Base-by-base conservation (phyloP, 176 grass and related monocot species). In the Saccharum officinarum region DNA sequence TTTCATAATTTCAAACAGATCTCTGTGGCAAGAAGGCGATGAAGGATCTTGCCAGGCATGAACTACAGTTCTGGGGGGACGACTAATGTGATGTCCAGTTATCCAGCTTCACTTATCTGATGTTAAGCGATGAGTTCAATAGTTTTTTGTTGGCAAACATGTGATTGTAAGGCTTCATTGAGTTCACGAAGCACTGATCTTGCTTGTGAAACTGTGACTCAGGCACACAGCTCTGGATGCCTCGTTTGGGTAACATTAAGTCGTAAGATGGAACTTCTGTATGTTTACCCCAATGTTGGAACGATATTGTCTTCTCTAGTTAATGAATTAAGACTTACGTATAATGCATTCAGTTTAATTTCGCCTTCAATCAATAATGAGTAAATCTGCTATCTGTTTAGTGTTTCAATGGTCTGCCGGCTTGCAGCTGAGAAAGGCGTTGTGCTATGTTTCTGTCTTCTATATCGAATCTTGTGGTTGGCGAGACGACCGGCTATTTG, bases 1-100 rank as follows among this genome's bases (percentile, higher is more conserved):
- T n/a, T n/a, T n/a, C n/a, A n/a, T n/a, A n/a, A n/a, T n/a, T n/a
- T 55, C 52, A 55, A 84, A 67, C 61, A 84, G 71, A 76, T 76
- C 71, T 84, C 3, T 71, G 71, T 17, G 31, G 71, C 20, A 62
- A 84, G 82, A 47, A 20, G 45, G 28, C 6, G 18, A 55, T 84
- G 60, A 84, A 63, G 44, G 60, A 84, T 23, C 59, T 84, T 46
- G 44, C 71, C 31, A 84, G 34, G 82, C 71, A 84, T 20, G 82
- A 84, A 67, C 42, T 84, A 1, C 4, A 26, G 3, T 64, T 66
- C 12, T 67, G 11, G 44, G 44, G 52, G 52, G 52, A 54, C 10
- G 22, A 71, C 22, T 71, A 17, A 71, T 26, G n/a, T 41, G 10
- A 22, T n/a, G 18, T 22, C 52, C 52, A 8, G 10, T 41, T 41